Evolutionary conservation across 805 yeast genomes (phyloP).

Genomic region (Candida vaughaniae): DNA sequence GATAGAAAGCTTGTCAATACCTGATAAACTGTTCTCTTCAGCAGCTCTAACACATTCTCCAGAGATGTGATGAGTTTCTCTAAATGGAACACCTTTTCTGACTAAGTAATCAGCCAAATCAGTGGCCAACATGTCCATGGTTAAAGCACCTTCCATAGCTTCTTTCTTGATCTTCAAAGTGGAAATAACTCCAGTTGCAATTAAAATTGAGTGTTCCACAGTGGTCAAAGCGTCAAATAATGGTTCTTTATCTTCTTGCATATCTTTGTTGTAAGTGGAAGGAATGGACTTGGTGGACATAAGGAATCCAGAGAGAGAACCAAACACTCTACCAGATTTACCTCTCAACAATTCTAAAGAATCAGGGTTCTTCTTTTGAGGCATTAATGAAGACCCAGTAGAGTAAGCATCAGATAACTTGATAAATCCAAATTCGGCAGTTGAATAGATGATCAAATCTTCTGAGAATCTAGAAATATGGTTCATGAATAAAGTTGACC

Average conservation of each 20-base stretch:
- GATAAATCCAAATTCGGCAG: conserved; percentile 95
- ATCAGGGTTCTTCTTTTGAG: conserved; percentile 98
- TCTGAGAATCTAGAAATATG: conserved; percentile 93
- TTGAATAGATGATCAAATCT: conserved; percentile 92
- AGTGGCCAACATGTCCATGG: conserved; percentile 99
- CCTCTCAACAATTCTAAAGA: conserved; percentile 94
- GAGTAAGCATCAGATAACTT: conserved; percentile 96
- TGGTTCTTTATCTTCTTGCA: conserved; percentile 99
- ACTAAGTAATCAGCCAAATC: conserved; percentile 97
- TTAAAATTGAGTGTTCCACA: conserved; percentile 88
- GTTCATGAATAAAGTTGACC: conserved; percentile 94
- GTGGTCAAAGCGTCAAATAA: conserved; percentile 86
- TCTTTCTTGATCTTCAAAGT: conserved; percentile 72
- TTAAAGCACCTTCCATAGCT: conserved; percentile 82
- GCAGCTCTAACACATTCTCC: conserved; percentile 96
- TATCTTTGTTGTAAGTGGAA: conserved; percentile 94
- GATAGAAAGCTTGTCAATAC: conserved; percentile 80
- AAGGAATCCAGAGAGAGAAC: conserved; percentile 91
- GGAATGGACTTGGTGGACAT: conserved; percentile 98
- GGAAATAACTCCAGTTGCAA: conserved; percentile 95
- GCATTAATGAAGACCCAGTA: conserved; percentile 98
- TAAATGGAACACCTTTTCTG: conserved; percentile 96
- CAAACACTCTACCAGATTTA: conserved; percentile 95
- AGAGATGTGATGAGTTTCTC: conserved; percentile 98
- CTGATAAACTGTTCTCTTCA: conserved; percentile 71